Evolutionary conservation across 805 yeast genomes (phyloP), one percentile per base, ranked within the genome.

Genomic region (Diddensiella transvaalensis): DNA sequence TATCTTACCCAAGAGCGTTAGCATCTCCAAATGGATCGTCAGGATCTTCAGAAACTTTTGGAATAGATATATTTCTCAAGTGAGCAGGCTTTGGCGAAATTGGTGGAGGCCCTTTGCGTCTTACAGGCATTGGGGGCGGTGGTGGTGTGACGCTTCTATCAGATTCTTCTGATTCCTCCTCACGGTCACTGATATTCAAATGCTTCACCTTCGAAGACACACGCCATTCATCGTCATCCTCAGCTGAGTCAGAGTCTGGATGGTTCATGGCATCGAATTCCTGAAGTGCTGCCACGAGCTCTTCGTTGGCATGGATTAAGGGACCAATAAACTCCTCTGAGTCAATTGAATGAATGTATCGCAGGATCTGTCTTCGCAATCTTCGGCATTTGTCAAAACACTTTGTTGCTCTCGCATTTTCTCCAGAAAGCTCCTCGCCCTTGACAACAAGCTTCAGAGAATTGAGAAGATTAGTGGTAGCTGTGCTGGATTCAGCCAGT

Each of bases 321-420:
- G 87, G 77, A n/a, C 97, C 98, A 53, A 93, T 68, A 52, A 81
- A 85, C 60, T 87, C 96, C 54, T 90, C 97, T 50, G 81, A 82
- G 38, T 87, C 85, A 36, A 89, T 87, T 44, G 79, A 73, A 67
- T 93, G 98, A 55, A 93, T 74, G 63, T 89, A 89, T 53, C 88
- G 72, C 54, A 93, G 72, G 13, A 93, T 80, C 58, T 80, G 82
- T 51, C 96, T 76, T 63, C 99, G 79, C 45, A 85, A 76, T 4
- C 76, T 70, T 51, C 91, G 77, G 58, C 95, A 85, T 64, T 80
- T 75, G 50, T 87, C 84, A 61, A 91, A 91, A 47, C 79, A 77
- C 22, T 70, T 71, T n/a, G 80, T 75, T 8, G 85, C 80, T 43
- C 73, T 74, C 18, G 70, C 67, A 55, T 85, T 80, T 46, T 87